Conservation (phyloP, 1,284 basidiomycete species). For the Lentinula novae-zelandiae region DNA sequence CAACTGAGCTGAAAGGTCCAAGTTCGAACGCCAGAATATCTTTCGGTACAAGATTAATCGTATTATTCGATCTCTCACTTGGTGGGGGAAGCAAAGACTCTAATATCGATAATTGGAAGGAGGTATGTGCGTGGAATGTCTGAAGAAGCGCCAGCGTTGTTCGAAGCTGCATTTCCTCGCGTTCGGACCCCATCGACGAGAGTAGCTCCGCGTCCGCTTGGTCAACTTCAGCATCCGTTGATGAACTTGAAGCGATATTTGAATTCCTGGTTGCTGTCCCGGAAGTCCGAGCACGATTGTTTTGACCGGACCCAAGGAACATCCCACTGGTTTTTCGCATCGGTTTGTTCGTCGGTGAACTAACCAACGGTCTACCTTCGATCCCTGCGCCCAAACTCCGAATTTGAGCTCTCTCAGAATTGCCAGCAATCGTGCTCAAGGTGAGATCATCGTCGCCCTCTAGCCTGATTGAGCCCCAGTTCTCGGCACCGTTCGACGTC, state of each 20-base stretch:
- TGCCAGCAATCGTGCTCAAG: constrained; percentile 19
- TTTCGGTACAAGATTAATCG: constrained; percentile 43
- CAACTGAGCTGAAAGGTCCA: constrained; percentile 63
- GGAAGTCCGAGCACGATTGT: constrained; percentile 21
- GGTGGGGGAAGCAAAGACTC: constrained; percentile 40
- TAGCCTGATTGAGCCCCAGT: constrained; percentile 52
- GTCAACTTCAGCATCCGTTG: constrained; percentile 24
- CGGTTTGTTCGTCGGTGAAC: constrained; percentile 28
- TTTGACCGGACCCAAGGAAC: constrained; percentile 24
- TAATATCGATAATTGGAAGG: constrained; percentile 60
- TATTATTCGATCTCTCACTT: constrained; percentile 13
- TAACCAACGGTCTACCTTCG: constrained; percentile 42
- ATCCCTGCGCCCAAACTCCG: constrained; percentile 66
- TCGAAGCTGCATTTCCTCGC: constrained; percentile 42
- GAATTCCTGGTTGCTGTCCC: constrained; percentile 23
- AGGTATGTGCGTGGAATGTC: constrained; percentile 68
- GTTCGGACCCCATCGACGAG: constrained; percentile 23
- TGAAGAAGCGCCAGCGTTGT: constrained; percentile 69
- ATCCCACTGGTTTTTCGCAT: constrained; percentile 38
- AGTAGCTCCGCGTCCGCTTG: constrained; percentile 25
- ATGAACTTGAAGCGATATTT: not conserved
- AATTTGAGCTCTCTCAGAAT: constrained; percentile 32
- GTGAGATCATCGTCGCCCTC: constrained; percentile 63
- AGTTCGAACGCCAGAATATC: constrained; percentile 68
- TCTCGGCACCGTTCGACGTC: constrained; percentile 37